A percentile compares a stretch with the other conserved stretches of the same genome.
Evolutionary conservation across 257 asterid genomes (phyloP).

Genomic region (Przewalskia tangutica): DNA sequence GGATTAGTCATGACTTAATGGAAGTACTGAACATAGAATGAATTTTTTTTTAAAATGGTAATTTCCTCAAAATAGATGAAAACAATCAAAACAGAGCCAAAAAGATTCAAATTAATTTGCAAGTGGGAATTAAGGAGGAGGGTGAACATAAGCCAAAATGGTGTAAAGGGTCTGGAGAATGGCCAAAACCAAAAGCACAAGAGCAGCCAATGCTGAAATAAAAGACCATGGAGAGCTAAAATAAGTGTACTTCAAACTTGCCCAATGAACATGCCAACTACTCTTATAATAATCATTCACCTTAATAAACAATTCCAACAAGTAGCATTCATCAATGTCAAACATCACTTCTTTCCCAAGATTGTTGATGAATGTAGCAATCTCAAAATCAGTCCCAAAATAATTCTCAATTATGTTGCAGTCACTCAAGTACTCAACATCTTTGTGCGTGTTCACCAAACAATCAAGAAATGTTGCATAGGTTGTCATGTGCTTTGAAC

Average conservation of each 20-base stretch:
- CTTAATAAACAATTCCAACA: too few species aligned
- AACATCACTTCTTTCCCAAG: too few species aligned
- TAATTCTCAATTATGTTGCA: too few species aligned
- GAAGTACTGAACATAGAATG: too few species aligned
- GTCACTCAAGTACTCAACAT: too few species aligned
- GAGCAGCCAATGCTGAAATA: slow-evolving; percentile 69
- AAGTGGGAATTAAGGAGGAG: neutral
- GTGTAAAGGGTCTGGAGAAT: slow-evolving; percentile 56
- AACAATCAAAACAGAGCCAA: neutral
- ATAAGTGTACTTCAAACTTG: slow-evolving; percentile 34
- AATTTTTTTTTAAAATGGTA: too few species aligned
- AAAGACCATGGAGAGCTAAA: slow-evolving; percentile 81
- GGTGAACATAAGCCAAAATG: slow-evolving; percentile 29
- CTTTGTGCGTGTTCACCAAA: slow-evolving; percentile 36
- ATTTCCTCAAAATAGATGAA: neutral
- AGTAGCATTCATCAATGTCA: too few species aligned
- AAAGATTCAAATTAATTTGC: neutral
- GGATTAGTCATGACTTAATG: too few species aligned
- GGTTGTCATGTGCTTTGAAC: slow-evolving; percentile 70
- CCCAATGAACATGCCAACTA: too few species aligned
- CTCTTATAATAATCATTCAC: too few species aligned
- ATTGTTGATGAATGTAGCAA: too few species aligned
- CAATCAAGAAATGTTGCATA: slow-evolving; percentile 62
- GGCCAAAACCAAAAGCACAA: slow-evolving; percentile 38
- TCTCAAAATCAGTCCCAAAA: too few species aligned